These are phyloP conservation scores for Saccharomyces pastorianus DNA, from an alignment of 1,139 yeast species.

Conservation along the genomic window DNA sequence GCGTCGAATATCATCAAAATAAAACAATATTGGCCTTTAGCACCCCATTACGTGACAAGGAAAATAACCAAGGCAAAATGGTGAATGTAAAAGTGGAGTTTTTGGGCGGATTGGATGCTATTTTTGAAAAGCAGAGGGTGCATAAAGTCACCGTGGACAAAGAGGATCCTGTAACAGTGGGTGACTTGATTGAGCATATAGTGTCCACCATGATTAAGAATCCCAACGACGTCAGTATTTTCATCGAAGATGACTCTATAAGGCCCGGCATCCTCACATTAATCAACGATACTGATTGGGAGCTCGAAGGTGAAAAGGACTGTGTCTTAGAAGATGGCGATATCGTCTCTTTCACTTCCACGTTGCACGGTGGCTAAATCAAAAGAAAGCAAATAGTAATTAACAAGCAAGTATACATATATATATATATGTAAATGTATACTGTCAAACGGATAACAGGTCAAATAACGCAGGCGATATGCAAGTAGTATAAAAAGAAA, in stretches of 20 bases:
- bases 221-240: slow-evolving; percentile 60
- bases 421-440: background rate
- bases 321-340: slow-evolving; percentile 72
- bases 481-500: background rate
- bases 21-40: background rate
- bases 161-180: slow-evolving; percentile 41
- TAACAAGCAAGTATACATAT: background rate
- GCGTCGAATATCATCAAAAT: background rate
- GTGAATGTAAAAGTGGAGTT: slow-evolving; percentile 38
- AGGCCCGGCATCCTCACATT: slow-evolving; percentile 90
- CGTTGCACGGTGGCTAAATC: slow-evolving; percentile 82
- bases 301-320: slow-evolving; percentile 79
- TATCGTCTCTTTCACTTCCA: slow-evolving; percentile 77
- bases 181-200: slow-evolving; percentile 51
- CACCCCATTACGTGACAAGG: background rate
- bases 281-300: slow-evolving; percentile 96
- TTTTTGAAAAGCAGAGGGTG: slow-evolving; percentile 47
- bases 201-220: slow-evolving; percentile 49
- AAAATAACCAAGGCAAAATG: slow-evolving; percentile 10
- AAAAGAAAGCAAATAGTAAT: background rate
- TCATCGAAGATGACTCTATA: slow-evolving; percentile 69
- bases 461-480: background rate
- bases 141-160: slow-evolving; percentile 36
- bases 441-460: background rate
- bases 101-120: slow-evolving; percentile 63